phyloP scores from a whole-genome alignment of 768 basidiomycete species.

The Termitomyces sp. region DNA sequence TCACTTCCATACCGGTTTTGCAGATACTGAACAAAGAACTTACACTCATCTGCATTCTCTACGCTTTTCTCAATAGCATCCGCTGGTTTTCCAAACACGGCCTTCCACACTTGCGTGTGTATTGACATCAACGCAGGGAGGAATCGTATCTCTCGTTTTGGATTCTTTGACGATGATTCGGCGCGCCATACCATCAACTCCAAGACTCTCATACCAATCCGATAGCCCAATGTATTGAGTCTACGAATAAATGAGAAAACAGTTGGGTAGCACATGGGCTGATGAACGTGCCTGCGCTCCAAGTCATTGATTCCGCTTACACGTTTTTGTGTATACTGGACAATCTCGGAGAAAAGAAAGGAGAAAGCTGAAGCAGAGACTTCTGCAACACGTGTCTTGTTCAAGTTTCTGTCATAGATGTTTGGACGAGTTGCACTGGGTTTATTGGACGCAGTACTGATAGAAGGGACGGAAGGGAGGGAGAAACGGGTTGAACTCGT shows the following conservation, averaged over 20 bases:
- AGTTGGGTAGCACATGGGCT: not conserved
- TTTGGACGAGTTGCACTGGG: conserved; percentile 53
- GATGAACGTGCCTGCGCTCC: conserved; percentile 73
- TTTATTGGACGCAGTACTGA: conserved; percentile 38
- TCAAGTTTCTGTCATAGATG: conserved; percentile 88
- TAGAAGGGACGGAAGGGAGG: conserved; percentile 38
- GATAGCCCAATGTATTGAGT: conserved; percentile 90
- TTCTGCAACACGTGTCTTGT: conserved; percentile 83
- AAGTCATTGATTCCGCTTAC: conserved; percentile 94
- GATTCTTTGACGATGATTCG: conserved; percentile 80
- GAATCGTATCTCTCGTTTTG: conserved; percentile 89
- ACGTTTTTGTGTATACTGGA: conserved; percentile 95
- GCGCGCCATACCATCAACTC: conserved; percentile 83
- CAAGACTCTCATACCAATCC: conserved; percentile 83
- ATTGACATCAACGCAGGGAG: conserved; percentile 91
- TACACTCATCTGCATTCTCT: conserved; percentile 95
- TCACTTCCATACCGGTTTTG: conserved; percentile 9
- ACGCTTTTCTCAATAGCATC: conserved; percentile 96
- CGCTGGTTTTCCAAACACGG: conserved; percentile 90
- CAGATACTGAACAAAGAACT: conserved; percentile 23
- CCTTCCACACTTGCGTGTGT: conserved; percentile 93
- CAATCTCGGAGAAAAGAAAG: conserved; percentile 90
- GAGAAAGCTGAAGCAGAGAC: conserved; percentile 82
- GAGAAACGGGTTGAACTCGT: conserved; percentile 70
- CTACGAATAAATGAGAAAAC: conserved; percentile 37